A percentile compares a stretch with the other conserved stretches of the same genome.
phyloP scores from a whole-genome alignment of 208 protist species.

The Herpetomonas samuelpessoai region DNA sequence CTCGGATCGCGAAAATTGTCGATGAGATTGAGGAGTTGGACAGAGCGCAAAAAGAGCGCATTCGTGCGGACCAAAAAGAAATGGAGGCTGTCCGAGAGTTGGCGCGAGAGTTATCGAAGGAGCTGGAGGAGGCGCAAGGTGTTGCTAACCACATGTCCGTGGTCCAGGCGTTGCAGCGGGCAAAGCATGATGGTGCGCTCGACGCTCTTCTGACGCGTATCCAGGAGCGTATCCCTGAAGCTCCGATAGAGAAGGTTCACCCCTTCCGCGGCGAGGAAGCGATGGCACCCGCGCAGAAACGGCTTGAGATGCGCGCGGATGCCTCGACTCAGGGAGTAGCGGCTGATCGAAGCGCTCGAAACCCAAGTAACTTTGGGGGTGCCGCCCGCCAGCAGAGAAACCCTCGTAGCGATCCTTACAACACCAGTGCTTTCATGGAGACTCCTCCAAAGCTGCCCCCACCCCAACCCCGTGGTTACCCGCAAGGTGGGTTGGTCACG shows the following conservation, averaged over 20 bases:
- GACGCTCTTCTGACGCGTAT: slow-evolving; percentile 41
- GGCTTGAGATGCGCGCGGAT: slow-evolving; percentile 4
- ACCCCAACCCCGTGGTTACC: not conserved
- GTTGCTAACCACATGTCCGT: slow-evolving; percentile 21
- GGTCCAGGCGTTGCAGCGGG: slow-evolving; percentile 46
- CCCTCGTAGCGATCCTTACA: too few relatives aligned
- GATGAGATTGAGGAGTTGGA: slow-evolving; percentile 41
- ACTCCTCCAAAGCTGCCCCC: slow-evolving; percentile 4
- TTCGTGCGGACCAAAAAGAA: slow-evolving; percentile 31
- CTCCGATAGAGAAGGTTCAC: slow-evolving; percentile 36
- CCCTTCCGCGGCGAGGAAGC: slow-evolving; percentile 22
- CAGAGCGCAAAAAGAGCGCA: slow-evolving; percentile 31
- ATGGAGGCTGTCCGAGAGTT: slow-evolving; percentile 23
- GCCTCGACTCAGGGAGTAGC: not conserved
- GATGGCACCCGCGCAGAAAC: not conserved
- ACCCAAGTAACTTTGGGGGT: too few relatives aligned
- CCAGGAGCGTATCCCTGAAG: slow-evolving; percentile 28
- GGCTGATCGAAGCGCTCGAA: not conserved
- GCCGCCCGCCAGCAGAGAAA: too few relatives aligned
- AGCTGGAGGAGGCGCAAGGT: slow-evolving; percentile 28
- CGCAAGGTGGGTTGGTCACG: not conserved
- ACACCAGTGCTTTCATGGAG: not conserved
- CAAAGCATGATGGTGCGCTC: slow-evolving; percentile 47
- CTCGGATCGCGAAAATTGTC: slow-evolving; percentile 34
- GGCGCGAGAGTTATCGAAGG: slow-evolving; percentile 23